Evolutionary conservation across 2,329 filamentous ascomycete species (phyloP), one percentile per base, ranked within the genome.

Genomic region (Aureobasidium pullulans): DNA sequence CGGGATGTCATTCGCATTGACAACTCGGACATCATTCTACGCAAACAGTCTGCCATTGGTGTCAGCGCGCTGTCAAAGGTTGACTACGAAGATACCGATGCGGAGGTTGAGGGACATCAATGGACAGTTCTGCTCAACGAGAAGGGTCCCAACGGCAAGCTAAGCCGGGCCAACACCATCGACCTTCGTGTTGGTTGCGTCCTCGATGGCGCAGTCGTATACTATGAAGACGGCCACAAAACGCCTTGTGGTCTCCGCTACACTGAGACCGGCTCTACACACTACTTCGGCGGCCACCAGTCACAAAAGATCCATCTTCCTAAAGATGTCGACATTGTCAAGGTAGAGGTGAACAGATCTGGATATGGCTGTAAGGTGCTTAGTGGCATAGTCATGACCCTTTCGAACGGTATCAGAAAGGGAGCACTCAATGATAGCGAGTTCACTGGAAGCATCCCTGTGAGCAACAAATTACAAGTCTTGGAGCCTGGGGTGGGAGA

Each of bases 201-300:
- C 6, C 72, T 79, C 42, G 77, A 80, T 54, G 77, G 78, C 29
- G 76, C 74, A 5, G 70, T 76, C 34, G 73, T 80, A 3, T 68
- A 76, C 61, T 80, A 76, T 63, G 67, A 66, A 46, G 77, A 79
- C 57, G 77, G 76, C 8, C 68, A 71, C n/a, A 65, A 63, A 9
- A 70, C 72, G 13, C 74, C 76, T 31, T 79, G 77, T 64, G 77
- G 78, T 0, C 73, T 72, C 0, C 65, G 67, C 13, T 60, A 61
- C 1, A 57, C 69, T 6, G 62, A 63, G 1, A 59, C 63, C 19
- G 69, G 68, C 1, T 61, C 65, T 0, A 66, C 67, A 4, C 66
- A 75, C 67, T 57, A 64, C 66, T 63, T 75, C 65, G 62, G 73
- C 2, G 70, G 70, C 4, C 66, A 71, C 49, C 66, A 66, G 5